phyloP scores from a whole-genome alignment of 495 filamentous ascomycete species.

The Lasiosphaeria hispida region DNA sequence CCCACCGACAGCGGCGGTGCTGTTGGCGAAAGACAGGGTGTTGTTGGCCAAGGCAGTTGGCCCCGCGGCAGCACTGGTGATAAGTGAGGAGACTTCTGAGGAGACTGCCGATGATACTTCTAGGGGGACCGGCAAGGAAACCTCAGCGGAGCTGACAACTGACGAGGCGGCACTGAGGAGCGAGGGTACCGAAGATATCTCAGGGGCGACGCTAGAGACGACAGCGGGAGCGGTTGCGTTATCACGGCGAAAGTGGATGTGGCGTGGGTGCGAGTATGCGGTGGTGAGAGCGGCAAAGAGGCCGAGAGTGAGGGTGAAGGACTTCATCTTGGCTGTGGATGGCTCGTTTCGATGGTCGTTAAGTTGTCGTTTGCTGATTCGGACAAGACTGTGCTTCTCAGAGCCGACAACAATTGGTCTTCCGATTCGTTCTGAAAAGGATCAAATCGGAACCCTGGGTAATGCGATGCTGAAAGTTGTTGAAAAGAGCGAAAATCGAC shows the following conservation, averaged over 20 bases:
- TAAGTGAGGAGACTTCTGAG: conserved; percentile 3
- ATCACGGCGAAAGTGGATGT: conserved; percentile 37
- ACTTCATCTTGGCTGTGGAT: conserved; percentile 45
- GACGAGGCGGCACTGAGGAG: conserved; percentile 41
- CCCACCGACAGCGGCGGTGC: conserved; percentile 14
- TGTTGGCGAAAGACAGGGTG: conserved; percentile 5
- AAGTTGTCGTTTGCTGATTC: conserved; percentile 10
- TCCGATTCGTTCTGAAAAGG: conserved; percentile 3
- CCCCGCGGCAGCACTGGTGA: conserved; percentile 22
- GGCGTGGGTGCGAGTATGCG: conserved; percentile 41
- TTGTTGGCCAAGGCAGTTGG: conserved; percentile 13
- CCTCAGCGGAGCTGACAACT: conserved; percentile 33
- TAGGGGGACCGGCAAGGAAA: neutral
- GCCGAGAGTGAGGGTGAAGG: conserved; percentile 40
- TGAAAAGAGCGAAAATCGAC: conserved; percentile 49
- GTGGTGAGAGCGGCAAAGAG: conserved; percentile 44
- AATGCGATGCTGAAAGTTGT: conserved; percentile 16
- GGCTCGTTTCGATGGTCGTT: conserved; percentile 1
- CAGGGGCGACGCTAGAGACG: conserved; percentile 46
- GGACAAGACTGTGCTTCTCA: neutral
- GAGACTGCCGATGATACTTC: conserved; percentile 3
- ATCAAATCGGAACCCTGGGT: conserved; percentile 21
- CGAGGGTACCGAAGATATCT: conserved; percentile 12
- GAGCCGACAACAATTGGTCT: conserved; percentile 1
- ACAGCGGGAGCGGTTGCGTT: conserved; percentile 38